phyloP scores from a whole-genome alignment of 2,329 filamentous ascomycete genomes.

The Cordyceps cicadae region DNA sequence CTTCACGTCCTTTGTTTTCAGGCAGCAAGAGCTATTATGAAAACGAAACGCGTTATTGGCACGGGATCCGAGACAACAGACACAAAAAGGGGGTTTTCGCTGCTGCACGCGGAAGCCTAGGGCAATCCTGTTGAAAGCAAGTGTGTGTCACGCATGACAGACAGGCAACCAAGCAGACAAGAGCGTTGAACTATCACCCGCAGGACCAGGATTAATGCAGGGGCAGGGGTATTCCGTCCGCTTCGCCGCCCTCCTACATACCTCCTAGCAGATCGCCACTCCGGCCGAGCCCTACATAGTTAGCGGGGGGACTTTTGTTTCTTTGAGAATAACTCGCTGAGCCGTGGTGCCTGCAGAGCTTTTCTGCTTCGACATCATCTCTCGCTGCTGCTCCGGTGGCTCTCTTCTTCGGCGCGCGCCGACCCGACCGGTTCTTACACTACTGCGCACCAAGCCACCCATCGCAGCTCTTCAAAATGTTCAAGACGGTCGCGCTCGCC shows the following conservation, averaged over 20 bases:
- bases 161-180: no score
- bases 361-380: background rate
- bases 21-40: background rate
- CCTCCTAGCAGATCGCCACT: background rate
- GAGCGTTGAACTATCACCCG: background rate
- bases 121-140: background rate
- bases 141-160: background rate
- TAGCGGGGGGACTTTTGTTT: background rate
- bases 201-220: background rate
- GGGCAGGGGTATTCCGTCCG: background rate
- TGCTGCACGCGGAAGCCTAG: background rate
- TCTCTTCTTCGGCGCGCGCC: background rate
- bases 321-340: background rate
- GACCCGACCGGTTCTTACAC: background rate
- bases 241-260: background rate
- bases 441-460: background rate
- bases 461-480: background rate
- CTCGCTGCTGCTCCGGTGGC: background rate
- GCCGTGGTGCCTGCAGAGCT: background rate
- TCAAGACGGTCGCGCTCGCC: slow-evolving; percentile 2
- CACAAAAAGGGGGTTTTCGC: background rate
- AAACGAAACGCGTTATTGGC: background rate
- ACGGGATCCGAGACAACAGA: background rate
- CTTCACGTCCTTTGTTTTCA: background rate
- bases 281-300: background rate